phyloP scores from a whole-genome alignment of 495 filamentous ascomycete genomes.

The Articulospora tetracladia region DNA sequence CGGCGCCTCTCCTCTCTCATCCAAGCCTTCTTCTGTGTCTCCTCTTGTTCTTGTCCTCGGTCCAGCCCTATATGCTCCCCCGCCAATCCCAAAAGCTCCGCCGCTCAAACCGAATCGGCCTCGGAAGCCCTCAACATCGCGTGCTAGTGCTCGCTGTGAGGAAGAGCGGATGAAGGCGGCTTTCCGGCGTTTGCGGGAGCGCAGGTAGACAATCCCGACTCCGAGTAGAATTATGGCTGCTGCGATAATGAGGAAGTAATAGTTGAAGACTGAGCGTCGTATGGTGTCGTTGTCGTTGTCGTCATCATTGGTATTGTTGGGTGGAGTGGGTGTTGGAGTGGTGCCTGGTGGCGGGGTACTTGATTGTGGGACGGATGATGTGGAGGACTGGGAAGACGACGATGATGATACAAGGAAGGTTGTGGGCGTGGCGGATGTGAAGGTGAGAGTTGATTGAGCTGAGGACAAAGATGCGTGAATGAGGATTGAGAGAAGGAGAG shows the following conservation, averaged over 20 bases:
- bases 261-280: conserved; percentile 25
- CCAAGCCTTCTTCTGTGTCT: conserved; percentile 37
- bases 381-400: background rate
- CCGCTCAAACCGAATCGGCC: conserved; percentile 3
- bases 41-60: background rate
- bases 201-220: conserved; percentile 24
- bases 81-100: background rate
- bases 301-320: background rate
- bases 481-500: conserved; percentile 13
- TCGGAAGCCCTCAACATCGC: conserved; percentile 26
- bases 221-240: conserved; percentile 23
- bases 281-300: background rate
- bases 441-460: conserved; percentile 14
- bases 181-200: conserved; percentile 16
- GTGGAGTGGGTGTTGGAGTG: background rate
- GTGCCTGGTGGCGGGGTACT: background rate
- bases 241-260: conserved; percentile 28
- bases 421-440: conserved; percentile 5
- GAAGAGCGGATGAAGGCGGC: conserved; percentile 5
- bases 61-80: background rate
- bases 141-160: conserved; percentile 26
- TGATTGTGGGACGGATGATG: conserved; percentile 5
- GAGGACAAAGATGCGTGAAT: conserved; percentile 18
- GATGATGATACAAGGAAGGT: conserved; percentile 1
- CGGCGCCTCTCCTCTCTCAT: conserved; percentile 55